Percentiles rank a stretch among this genome's conserved stretches.
Evolutionary conservation across 2,329 filamentous ascomycete genomes (phyloP).

Genomic region (Epichloe aotearoae): DNA sequence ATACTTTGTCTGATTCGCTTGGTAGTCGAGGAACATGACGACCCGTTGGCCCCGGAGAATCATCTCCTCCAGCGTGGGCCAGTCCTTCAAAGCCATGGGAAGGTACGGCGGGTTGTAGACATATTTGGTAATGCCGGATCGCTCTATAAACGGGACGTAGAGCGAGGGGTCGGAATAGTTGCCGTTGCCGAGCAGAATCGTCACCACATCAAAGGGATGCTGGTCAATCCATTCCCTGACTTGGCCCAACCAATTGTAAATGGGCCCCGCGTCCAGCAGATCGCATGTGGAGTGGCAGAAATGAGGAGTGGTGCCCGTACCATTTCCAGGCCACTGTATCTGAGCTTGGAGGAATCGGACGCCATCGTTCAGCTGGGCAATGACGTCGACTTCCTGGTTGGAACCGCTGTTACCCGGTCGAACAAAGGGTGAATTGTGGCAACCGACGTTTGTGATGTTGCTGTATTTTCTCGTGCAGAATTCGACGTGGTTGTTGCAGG

Average conservation of each 20-base stretch:
- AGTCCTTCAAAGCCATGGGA: conserved; percentile 60
- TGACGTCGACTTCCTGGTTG: conserved; percentile 59
- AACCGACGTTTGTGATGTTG: conserved; percentile 67
- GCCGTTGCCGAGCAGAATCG: conserved; percentile 73
- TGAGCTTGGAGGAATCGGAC: conserved; percentile 51
- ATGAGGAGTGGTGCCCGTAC: conserved; percentile 35
- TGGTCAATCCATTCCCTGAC: conserved; percentile 59
- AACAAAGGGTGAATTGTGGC: conserved; percentile 74
- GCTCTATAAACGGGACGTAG: conserved; percentile 56
- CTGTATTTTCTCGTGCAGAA: conserved; percentile 65
- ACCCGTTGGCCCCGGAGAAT: conserved; percentile 59
- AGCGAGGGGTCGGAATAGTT: conserved; percentile 53
- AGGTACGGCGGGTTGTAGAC: conserved; percentile 59
- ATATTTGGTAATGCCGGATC: conserved; percentile 58
- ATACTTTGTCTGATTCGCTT: conserved; percentile 62
- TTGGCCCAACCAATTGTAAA: conserved; percentile 56
- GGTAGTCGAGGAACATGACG: conserved; percentile 74
- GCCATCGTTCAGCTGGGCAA: conserved; percentile 64
- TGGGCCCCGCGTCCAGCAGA: conserved; percentile 66
- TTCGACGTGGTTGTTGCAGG: conserved; percentile 69
- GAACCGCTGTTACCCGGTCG: conserved; percentile 56
- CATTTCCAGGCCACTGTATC: conserved; percentile 43
- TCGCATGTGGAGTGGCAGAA: conserved; percentile 82
- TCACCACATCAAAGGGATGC: conserved; percentile 80
- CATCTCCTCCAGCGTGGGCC: conserved; percentile 71